phyloP scores from a whole-genome alignment of 176 grass and related monocot species.

The Rhynchospora pubera region DNA sequence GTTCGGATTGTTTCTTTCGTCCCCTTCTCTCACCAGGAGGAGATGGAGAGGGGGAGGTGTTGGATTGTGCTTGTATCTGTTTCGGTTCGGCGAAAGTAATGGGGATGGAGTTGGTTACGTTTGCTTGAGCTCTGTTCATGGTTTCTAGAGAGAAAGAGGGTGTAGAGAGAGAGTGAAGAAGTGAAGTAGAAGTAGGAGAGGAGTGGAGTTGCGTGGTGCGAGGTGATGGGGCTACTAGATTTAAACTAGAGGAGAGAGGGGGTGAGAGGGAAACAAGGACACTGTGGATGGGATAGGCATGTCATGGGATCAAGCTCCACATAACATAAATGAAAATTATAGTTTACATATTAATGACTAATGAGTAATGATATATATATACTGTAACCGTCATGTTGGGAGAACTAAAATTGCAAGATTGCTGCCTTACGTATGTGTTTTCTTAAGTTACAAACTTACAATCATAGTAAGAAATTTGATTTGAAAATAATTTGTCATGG shows the following conservation, averaged over 20 bases:
- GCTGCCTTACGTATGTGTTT: background rate
- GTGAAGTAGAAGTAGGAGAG: too few relatives aligned
- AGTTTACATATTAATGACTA: background rate
- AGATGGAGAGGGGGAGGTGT: conserved; percentile 15
- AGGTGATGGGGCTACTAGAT: background rate
- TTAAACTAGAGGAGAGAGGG: conserved; percentile 24
- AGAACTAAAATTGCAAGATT: background rate
- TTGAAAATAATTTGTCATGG: background rate
- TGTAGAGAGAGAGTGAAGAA: background rate
- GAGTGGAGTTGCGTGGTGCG: background rate
- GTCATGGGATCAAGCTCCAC: background rate
- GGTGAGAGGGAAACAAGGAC: conserved; percentile 23
- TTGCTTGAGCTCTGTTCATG: conserved; percentile 26
- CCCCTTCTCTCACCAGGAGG: conserved; percentile 11
- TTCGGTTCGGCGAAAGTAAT: conserved; percentile 8
- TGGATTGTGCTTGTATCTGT: conserved; percentile 9
- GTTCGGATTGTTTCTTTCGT: conserved; percentile 38
- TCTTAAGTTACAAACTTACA: background rate
- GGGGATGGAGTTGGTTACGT: conserved; percentile 17
- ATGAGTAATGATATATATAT: too few relatives aligned
- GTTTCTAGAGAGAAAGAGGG: background rate
- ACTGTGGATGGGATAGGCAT: conserved; percentile 22
- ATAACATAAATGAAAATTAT: background rate
- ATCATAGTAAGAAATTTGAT: background rate
- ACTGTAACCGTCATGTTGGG: background rate